These are phyloP conservation scores for Pisolithus tinctorius DNA, from an alignment of 768 basidiomycete species.

Conservation along the genomic window DNA sequence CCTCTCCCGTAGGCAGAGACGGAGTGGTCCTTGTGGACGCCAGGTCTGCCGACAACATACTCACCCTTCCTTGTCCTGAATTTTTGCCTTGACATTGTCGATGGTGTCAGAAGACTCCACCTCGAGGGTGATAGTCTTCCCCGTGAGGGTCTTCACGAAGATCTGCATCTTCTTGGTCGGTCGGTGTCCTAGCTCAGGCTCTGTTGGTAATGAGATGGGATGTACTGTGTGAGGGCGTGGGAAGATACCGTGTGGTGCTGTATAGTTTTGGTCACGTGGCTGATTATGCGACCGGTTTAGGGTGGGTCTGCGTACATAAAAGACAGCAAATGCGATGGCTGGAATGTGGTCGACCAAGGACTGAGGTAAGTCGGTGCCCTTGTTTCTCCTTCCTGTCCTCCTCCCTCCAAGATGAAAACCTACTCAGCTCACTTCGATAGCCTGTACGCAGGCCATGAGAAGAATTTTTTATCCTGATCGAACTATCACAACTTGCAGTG, in stretches of 20 bases:
- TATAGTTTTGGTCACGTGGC: constrained; percentile 26
- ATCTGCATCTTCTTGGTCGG: constrained; percentile 46
- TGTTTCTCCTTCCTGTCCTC: not conserved
- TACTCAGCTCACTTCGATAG: constrained; percentile 70
- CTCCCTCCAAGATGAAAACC: constrained; percentile 21
- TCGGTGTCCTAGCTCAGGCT: not conserved
- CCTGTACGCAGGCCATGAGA: constrained; percentile 45
- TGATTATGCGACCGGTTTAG: constrained; percentile 11
- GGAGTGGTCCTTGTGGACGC: constrained; percentile 41
- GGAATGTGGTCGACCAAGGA: too few relatives aligned
- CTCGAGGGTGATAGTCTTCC: constrained; percentile 98
- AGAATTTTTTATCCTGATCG: constrained; percentile 38
- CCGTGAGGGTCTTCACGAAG: constrained; percentile 88
- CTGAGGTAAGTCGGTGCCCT: constrained; percentile 1
- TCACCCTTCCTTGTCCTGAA: constrained; percentile 73
- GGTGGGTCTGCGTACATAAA: constrained; percentile 11
- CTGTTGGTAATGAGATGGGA: constrained; percentile 1
- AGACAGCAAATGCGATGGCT: not conserved
- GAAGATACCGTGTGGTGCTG: constrained; percentile 17
- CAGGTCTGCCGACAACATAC: constrained; percentile 3
- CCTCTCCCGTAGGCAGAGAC: not conserved
- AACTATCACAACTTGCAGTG: not conserved
- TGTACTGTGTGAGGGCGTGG: constrained; percentile 10
- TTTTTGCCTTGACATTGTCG: constrained; percentile 88
- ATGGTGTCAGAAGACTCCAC: constrained; percentile 96